Percentiles rank a stretch among this genome's conserved stretches.
phyloP scores from a whole-genome alignment of 495 filamentous ascomycete species.

The Aspergillus nidulans region DNA sequence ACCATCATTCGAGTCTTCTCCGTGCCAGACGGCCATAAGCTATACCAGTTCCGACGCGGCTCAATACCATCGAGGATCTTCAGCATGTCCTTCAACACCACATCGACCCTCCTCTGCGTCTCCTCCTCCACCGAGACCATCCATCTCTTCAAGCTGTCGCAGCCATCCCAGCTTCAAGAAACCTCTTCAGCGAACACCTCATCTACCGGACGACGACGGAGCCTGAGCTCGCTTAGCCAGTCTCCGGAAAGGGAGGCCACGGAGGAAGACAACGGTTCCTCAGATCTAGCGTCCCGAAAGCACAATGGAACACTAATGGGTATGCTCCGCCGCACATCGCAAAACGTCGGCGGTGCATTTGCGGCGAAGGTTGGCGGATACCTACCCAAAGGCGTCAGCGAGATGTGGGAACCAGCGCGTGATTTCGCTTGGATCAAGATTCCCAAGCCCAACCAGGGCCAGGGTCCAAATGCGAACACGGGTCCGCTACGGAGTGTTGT shows the following conservation, averaged over 20 bases:
- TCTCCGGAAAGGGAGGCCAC: slow-evolving; percentile 36
- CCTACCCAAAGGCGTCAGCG: slow-evolving; percentile 82
- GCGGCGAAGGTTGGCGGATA: slow-evolving; percentile 88
- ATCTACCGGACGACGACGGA: slow-evolving; percentile 32
- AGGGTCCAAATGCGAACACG: slow-evolving; percentile 32
- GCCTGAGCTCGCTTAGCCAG: slow-evolving; percentile 34
- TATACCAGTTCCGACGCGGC: slow-evolving; percentile 91
- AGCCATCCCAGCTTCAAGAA: slow-evolving; percentile 30
- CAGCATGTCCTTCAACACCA: slow-evolving; percentile 99
- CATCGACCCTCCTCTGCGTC: slow-evolving; percentile 87
- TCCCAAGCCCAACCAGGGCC: slow-evolving; percentile 53
- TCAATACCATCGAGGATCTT: slow-evolving; percentile 92
- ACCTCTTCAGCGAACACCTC: slow-evolving; percentile 29
- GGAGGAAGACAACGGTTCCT: slow-evolving; percentile 24
- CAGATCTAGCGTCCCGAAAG: slow-evolving; percentile 39
- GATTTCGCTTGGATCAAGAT: slow-evolving; percentile 97
- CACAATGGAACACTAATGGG: slow-evolving; percentile 70
- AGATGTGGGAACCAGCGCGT: slow-evolving; percentile 94
- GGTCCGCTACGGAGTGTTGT: slow-evolving; percentile 76
- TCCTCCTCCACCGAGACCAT: slow-evolving; percentile 95
- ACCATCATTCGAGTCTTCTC: slow-evolving; percentile 96
- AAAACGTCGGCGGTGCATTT: slow-evolving; percentile 86
- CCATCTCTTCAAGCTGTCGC: slow-evolving; percentile 84
- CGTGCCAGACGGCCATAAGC: slow-evolving; percentile 80
- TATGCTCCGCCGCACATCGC: slow-evolving; percentile 93